A percentile compares a stretch with the other conserved stretches of the same genome.
phyloP scores from a whole-genome alignment of 2,329 filamentous ascomycete species.

The Neopestalotiopsis clavispora region DNA sequence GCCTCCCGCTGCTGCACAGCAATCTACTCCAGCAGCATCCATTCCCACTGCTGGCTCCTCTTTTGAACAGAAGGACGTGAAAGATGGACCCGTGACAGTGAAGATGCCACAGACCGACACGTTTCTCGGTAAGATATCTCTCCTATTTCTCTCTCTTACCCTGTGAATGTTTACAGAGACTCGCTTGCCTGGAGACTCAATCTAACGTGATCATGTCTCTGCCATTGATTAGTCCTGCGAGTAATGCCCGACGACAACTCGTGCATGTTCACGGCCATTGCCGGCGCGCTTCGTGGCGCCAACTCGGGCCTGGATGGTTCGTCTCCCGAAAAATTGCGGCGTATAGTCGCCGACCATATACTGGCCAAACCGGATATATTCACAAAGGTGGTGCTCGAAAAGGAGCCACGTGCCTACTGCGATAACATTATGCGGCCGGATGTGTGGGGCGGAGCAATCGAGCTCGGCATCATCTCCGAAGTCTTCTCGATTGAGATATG shows the following conservation, averaged over 20 bases:
- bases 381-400: constrained; percentile 77
- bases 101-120: constrained; percentile 15
- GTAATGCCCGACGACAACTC: constrained; percentile 98
- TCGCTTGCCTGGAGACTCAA: not conserved
- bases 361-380: constrained; percentile 74
- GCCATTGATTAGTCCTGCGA: constrained; percentile 66
- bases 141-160: not conserved
- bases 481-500: constrained; percentile 87
- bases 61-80: constrained; percentile 28
- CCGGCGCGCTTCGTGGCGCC: constrained; percentile 72
- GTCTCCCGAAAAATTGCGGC: constrained; percentile 61
- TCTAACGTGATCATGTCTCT: not conserved
- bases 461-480: constrained; percentile 82
- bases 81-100: constrained; percentile 14
- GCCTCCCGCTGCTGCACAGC: constrained; percentile 14
- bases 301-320: constrained; percentile 41
- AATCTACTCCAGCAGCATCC: constrained; percentile 12
- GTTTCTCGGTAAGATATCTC: constrained; percentile 14
- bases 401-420: constrained; percentile 76
- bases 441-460: constrained; percentile 91
- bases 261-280: constrained; percentile 90
- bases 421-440: constrained; percentile 79
- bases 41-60: constrained; percentile 3
- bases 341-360: constrained; percentile 80
- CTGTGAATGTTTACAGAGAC: not conserved